Conservation (phyloP, 1,284 basidiomycete genomes). For the Meira nashicola region DNA sequence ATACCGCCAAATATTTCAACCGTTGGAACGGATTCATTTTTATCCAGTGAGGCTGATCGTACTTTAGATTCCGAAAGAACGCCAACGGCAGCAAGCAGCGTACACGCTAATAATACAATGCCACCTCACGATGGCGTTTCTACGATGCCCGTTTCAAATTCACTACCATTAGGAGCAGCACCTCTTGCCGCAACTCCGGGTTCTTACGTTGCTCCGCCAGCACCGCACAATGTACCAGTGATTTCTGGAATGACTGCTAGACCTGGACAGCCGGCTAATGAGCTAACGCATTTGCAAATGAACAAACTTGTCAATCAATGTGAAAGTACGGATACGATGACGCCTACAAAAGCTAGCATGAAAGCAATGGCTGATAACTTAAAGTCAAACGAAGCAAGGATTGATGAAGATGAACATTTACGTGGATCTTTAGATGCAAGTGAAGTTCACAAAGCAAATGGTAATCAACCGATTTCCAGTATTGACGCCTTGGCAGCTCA, state of each 20-base stretch:
- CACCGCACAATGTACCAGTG: not conserved
- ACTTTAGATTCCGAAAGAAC: conserved; percentile 1
- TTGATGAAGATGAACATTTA: too few species aligned
- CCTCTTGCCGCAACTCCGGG: conserved; percentile 8
- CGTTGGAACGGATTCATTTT: not conserved
- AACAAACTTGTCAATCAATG: not conserved
- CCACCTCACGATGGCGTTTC: not conserved
- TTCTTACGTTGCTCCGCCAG: not conserved
- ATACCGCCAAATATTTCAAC: not conserved
- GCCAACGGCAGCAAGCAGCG: not conserved
- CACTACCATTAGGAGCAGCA: conserved; percentile 14
- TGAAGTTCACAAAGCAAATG: not conserved
- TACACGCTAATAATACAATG: not conserved
- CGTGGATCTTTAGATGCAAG: too few species aligned
- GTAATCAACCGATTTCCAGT: not conserved
- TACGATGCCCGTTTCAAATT: too few species aligned
- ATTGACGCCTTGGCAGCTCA: conserved; percentile 8
- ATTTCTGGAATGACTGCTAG: conserved; percentile 8
- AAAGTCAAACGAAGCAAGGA: too few species aligned
- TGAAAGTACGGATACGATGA: not conserved
- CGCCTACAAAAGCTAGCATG: not conserved
- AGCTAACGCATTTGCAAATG: not conserved
- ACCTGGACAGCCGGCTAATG: conserved; percentile 5
- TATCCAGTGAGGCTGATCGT: too few species aligned
- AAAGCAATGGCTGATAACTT: not conserved